Percentiles rank a stretch among this genome's conserved stretches.
phyloP scores from a whole-genome alignment of 2,329 filamentous ascomycete genomes.

The Stemphylium lycopersici region DNA sequence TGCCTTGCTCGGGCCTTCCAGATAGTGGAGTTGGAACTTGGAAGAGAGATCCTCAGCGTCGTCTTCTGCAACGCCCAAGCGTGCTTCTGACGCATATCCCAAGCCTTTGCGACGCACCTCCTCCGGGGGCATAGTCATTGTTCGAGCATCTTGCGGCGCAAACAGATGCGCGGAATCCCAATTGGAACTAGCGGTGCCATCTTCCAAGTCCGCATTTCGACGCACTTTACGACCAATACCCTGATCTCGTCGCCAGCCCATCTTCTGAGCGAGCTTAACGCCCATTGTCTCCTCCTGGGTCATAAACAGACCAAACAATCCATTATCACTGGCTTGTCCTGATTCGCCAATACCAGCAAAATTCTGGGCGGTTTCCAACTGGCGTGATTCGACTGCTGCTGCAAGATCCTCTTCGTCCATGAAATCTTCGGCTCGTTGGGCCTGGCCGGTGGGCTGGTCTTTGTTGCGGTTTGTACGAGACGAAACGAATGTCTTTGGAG shows the following conservation, averaged over 20 bases:
- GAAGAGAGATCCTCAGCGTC: constrained; percentile 21
- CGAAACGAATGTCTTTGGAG: constrained; percentile 88
- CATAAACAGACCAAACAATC: constrained; percentile 74
- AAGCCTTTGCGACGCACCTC: constrained; percentile 70
- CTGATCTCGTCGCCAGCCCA: constrained; percentile 96
- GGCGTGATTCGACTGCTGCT: constrained; percentile 79
- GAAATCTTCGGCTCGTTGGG: constrained; percentile 82
- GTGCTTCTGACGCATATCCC: constrained; percentile 67
- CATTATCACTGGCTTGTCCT: constrained; percentile 57
- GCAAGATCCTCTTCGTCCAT: constrained; percentile 98
- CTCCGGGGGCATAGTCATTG: constrained; percentile 71
- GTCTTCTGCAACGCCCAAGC: constrained; percentile 51
- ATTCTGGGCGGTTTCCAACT: constrained; percentile 72
- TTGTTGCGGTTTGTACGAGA: constrained; percentile 81
- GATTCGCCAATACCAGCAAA: constrained; percentile 80
- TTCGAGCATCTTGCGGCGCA: constrained; percentile 77
- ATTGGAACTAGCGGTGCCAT: constrained; percentile 48
- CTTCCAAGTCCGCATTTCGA: constrained; percentile 72
- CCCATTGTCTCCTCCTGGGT: constrained; percentile 83
- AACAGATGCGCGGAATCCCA: constrained; percentile 69
- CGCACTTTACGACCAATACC: constrained; percentile 88
- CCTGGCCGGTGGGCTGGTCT: constrained; percentile 60
- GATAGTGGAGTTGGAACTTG: constrained; percentile 29
- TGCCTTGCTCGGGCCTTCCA: constrained; percentile 28
- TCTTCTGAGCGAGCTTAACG: constrained; percentile 79